Evolutionary conservation across 2,329 filamentous ascomycete genomes (phyloP).

Genomic region (Aspergillus quadrilineatus): DNA sequence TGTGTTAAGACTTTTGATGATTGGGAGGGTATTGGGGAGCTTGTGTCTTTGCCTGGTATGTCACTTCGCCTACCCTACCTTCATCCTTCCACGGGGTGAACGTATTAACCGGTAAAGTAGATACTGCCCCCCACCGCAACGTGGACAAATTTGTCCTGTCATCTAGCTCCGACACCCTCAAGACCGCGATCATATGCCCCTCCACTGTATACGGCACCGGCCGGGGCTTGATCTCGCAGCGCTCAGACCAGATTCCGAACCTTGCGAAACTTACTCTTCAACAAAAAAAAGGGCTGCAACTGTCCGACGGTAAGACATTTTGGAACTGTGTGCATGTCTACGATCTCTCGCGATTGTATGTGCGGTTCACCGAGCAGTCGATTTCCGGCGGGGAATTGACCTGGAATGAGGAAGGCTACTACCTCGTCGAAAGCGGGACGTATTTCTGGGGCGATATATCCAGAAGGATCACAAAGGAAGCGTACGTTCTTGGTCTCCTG

Average conservation of each 20-base stretch:
- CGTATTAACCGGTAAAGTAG: not conserved
- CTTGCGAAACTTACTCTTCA: not conserved
- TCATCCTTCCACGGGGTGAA: no score
- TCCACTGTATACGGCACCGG: not conserved
- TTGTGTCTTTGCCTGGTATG: slow-evolving; percentile 1
- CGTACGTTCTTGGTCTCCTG: not conserved
- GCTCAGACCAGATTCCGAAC: not conserved
- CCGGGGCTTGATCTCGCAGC: not conserved
- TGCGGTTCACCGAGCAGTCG: not conserved
- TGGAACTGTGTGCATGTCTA: not conserved
- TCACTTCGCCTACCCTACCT: no score
- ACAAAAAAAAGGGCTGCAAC: not conserved
- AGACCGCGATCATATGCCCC: not conserved
- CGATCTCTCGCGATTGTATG: not conserved
- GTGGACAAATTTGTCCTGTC: not conserved
- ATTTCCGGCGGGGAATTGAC: not conserved
- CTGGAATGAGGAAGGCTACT: not conserved
- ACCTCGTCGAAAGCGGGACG: slow-evolving; percentile 1
- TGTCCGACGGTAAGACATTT: not conserved
- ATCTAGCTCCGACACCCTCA: not conserved
- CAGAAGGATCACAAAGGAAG: not conserved
- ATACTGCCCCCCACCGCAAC: not conserved
- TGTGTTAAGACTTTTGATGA: not conserved
- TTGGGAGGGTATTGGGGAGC: not conserved
- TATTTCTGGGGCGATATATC: slow-evolving; percentile 1